phyloP scores from a whole-genome alignment of 2,329 filamentous ascomycete genomes.

The Talaromyces sp. region DNA sequence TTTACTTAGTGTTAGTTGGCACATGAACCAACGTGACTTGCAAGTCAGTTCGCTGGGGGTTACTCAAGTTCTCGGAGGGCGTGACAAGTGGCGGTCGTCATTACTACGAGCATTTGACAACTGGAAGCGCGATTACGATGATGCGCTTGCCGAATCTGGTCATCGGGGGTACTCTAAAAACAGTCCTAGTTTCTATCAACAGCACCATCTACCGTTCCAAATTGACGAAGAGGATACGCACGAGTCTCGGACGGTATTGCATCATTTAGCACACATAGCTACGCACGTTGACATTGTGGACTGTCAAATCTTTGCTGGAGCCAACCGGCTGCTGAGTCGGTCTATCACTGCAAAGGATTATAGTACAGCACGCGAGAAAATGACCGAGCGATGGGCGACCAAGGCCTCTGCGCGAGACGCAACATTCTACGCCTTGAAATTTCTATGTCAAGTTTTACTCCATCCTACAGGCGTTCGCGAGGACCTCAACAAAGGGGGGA shows the following conservation, averaged over 20 bases:
- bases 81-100: conserved; percentile 84
- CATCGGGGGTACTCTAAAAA: conserved; percentile 20
- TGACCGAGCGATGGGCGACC: conserved; percentile 85
- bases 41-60: conserved; percentile 85
- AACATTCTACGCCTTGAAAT: conserved; percentile 85
- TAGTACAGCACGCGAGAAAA: conserved; percentile 69
- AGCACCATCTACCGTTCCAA: conserved; percentile 23
- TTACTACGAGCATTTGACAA: conserved; percentile 85
- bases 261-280: conserved; percentile 93
- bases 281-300: conserved; percentile 98
- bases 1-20: conserved; percentile 88
- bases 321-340: conserved; percentile 76
- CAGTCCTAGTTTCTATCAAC: conserved; percentile 17
- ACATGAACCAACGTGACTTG: conserved; percentile 93
- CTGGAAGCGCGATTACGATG: conserved; percentile 90
- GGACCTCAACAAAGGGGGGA: neutral
- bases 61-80: conserved; percentile 71
- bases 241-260: conserved; percentile 81
- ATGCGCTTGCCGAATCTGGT: conserved; percentile 58
- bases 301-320: conserved; percentile 90
- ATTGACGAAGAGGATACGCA: conserved; percentile 67
- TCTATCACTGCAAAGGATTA: conserved; percentile 80
- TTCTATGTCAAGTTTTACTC: conserved; percentile 77
- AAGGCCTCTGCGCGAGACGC: conserved; percentile 84
- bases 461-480: conserved; percentile 27